Evolutionary conservation across 2,329 filamentous ascomycete species (phyloP).

Genomic region (Cladophialophora yegresii): DNA sequence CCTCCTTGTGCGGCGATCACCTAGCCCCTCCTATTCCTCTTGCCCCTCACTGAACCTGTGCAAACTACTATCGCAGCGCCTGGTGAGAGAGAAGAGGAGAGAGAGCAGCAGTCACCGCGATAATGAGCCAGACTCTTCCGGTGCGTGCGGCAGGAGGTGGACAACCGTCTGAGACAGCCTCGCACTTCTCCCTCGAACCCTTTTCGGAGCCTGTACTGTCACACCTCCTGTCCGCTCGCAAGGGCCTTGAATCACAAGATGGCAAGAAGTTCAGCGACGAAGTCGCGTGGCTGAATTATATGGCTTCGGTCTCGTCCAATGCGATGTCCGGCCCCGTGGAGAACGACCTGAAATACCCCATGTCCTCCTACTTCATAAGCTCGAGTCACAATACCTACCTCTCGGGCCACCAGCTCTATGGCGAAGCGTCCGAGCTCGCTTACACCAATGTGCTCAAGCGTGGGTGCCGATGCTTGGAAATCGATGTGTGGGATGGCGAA

Average conservation of each 20-base stretch:
- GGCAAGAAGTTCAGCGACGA: slow-evolving; percentile 22
- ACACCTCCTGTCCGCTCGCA: slow-evolving; percentile 43
- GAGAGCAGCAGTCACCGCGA: background rate
- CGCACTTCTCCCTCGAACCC: slow-evolving; percentile 18
- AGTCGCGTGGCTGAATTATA: slow-evolving; percentile 47
- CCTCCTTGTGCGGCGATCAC: background rate
- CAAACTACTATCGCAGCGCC: background rate
- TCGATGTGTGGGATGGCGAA: slow-evolving; percentile 88
- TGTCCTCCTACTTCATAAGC: slow-evolving; percentile 90
- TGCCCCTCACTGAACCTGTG: background rate
- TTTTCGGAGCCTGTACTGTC: slow-evolving; percentile 42
- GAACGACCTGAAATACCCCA: slow-evolving; percentile 65
- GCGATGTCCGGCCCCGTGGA: slow-evolving; percentile 51
- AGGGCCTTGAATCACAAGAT: slow-evolving; percentile 36
- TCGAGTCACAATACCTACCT: slow-evolving; percentile 95
- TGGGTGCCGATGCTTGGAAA: slow-evolving; percentile 87
- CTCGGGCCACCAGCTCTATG: slow-evolving; percentile 79
- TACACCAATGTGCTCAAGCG: slow-evolving; percentile 75
- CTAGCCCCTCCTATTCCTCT: background rate
- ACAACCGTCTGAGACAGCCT: slow-evolving; percentile 26
- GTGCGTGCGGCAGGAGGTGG: slow-evolving; percentile 33
- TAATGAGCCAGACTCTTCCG: slow-evolving; percentile 9
- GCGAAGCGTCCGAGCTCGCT: slow-evolving; percentile 72
- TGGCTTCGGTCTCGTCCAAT: slow-evolving; percentile 49
- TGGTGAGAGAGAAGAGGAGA: background rate